phyloP scores from a whole-genome alignment of 371 early-diverging fungal genomes.

The Mortierella sp. region DNA sequence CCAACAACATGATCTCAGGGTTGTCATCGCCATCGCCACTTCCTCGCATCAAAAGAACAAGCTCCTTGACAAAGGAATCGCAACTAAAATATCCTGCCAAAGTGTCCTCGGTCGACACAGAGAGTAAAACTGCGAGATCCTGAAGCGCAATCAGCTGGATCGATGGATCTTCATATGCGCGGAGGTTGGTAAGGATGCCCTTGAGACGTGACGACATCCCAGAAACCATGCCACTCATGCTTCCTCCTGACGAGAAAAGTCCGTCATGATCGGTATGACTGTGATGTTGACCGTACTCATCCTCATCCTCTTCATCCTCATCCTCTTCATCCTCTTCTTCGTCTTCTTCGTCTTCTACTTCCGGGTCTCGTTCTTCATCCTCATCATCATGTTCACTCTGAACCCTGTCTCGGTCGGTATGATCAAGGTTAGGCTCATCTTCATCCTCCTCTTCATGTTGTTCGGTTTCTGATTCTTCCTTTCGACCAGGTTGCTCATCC shows the following conservation, averaged over 20 bases:
- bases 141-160: conserved; percentile 74
- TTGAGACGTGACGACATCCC: conserved; percentile 58
- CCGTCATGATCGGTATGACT: conserved; percentile 52
- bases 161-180: conserved; percentile 65
- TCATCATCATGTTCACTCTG: conserved; percentile 52
- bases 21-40: conserved; percentile 59
- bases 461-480: conserved; percentile 12
- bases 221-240: conserved; percentile 61
- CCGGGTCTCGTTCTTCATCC: conserved; percentile 45
- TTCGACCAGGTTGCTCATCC: conserved; percentile 16
- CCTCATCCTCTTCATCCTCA: conserved; percentile 58
- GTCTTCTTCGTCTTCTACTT: conserved; percentile 45
- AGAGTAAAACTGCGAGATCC: conserved; percentile 72
- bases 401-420: conserved; percentile 51
- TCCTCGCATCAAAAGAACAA: conserved; percentile 67
- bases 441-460: conserved; percentile 39
- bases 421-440: conserved; percentile 39
- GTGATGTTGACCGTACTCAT: conserved; percentile 29
- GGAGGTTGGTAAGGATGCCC: conserved; percentile 62
- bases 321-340: conserved; percentile 57
- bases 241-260: conserved; percentile 55
- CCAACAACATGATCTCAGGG: conserved; percentile 84
- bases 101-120: conserved; percentile 76
- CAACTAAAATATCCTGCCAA: conserved; percentile 65
- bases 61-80: conserved; percentile 66